A percentile compares a stretch with the other conserved stretches of the same genome.
Conservation (phyloP, 176 grass and related monocot species). For the Oryza punctata region DNA sequence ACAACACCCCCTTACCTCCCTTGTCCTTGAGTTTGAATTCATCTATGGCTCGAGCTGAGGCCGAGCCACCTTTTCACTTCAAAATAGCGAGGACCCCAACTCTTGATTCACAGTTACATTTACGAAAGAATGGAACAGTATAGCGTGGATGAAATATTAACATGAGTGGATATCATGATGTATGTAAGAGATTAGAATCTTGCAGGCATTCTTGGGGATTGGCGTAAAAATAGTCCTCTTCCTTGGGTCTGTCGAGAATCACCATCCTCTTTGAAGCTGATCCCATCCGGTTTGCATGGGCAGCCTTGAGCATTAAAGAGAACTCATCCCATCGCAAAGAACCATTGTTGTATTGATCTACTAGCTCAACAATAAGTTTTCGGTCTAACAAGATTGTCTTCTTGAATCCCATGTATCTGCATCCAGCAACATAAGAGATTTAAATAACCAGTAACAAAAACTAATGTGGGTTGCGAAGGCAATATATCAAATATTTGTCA, state of each 20-base stretch:
- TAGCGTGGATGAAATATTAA: conserved; percentile 29
- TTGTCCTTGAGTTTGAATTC: conserved; percentile 25
- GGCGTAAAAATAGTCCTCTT: conserved; percentile 95
- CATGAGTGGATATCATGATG: conserved; percentile 42
- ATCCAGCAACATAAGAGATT: neutral
- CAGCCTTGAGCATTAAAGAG: conserved; percentile 68
- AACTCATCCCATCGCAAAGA: conserved; percentile 89
- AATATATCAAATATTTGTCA: neutral
- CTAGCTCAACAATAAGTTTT: conserved; percentile 77
- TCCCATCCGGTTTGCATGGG: conserved; percentile 78
- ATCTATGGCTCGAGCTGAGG: conserved; percentile 9
- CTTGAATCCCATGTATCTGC: conserved; percentile 90
- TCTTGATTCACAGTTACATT: conserved; percentile 30
- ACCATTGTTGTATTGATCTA: conserved; percentile 71
- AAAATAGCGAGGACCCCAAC: conserved; percentile 16
- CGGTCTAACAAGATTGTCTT: conserved; percentile 79
- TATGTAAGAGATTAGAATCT: conserved; percentile 35
- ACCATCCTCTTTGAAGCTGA: conserved; percentile 57
- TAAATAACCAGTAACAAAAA: neutral
- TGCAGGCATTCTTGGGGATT: conserved; percentile 91
- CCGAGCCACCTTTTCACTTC: neutral
- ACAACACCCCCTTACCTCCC: neutral
- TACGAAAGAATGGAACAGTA: conserved; percentile 56
- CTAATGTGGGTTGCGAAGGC: neutral
- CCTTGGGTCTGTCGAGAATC: conserved; percentile 88